A percentile compares a stretch with the other conserved stretches of the same genome.
Evolutionary conservation across 2,329 filamentous ascomycete species (phyloP).

Genomic region (Diaporthe nobilis): DNA sequence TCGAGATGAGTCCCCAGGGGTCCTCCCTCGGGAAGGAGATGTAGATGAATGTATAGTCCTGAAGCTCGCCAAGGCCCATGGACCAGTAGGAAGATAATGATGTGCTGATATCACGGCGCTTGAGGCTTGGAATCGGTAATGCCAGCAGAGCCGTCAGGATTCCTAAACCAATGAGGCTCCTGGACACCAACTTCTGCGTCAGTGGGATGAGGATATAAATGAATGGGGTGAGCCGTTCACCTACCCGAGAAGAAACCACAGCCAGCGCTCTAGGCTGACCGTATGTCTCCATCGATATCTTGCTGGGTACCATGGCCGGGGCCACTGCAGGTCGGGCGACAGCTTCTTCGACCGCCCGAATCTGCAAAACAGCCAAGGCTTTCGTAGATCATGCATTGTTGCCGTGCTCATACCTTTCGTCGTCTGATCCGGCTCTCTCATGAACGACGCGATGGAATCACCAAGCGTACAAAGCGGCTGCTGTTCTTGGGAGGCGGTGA

Average conservation of each 20-base stretch:
- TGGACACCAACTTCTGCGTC: neutral
- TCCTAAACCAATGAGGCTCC: neutral
- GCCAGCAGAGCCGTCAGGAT: neutral
- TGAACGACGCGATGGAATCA: constrained; percentile 28
- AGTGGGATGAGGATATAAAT: neutral
- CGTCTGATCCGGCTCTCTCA: neutral
- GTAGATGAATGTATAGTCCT: constrained; percentile 48
- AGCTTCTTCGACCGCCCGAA: constrained; percentile 29
- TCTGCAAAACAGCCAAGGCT: neutral
- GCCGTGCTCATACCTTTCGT: neutral
- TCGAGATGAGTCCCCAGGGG: constrained; percentile 49
- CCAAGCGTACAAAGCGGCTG: constrained; percentile 45
- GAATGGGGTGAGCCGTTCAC: neutral
- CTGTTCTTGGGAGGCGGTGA: neutral
- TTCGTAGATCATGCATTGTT: neutral
- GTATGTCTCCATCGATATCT: neutral
- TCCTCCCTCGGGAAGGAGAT: constrained; percentile 47
- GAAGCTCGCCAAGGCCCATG: constrained; percentile 50
- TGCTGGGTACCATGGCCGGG: neutral
- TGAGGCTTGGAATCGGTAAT: constrained; percentile 33
- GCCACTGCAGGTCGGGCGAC: neutral
- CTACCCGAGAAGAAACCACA: neutral
- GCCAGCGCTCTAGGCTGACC: neutral
- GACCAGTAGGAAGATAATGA: constrained; percentile 45
- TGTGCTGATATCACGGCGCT: constrained; percentile 42